A percentile compares a stretch with the other conserved stretches of the same genome.
Conservation (phyloP, 2,329 filamentous ascomycete species). For the Diaporthe batatas region DNA sequence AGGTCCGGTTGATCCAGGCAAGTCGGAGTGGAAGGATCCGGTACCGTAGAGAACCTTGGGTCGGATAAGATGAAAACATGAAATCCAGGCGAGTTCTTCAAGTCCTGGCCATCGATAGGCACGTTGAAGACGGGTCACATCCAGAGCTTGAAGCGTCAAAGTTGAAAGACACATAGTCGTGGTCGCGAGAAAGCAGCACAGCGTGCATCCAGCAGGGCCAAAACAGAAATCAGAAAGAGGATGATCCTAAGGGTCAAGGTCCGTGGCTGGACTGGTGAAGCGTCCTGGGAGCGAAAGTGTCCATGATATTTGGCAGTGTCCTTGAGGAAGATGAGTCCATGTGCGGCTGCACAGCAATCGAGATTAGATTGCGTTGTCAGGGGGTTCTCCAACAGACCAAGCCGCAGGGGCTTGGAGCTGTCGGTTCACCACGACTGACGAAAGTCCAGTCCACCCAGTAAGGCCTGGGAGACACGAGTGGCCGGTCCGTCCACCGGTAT, state of each 20-base stretch:
- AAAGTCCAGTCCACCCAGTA: neutral
- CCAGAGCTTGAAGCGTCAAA: neutral
- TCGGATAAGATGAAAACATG: neutral
- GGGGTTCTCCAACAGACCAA: conserved; percentile 2
- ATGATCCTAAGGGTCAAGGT: neutral
- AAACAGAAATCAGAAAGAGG: neutral
- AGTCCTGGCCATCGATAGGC: neutral
- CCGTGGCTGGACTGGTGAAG: neutral
- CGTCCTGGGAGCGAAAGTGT: too few species aligned
- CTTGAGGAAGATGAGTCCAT: neutral
- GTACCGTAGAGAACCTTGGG: neutral
- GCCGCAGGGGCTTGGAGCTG: neutral
- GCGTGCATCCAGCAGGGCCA: neutral
- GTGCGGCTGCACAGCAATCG: conserved; percentile 42
- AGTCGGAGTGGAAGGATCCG: neutral
- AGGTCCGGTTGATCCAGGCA: conserved; percentile 36
- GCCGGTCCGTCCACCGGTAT: neutral
- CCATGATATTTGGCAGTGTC: neutral
- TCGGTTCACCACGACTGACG: neutral
- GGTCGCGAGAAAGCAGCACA: neutral
- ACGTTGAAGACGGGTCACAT: neutral
- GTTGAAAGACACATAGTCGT: too few species aligned
- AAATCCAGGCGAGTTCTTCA: neutral
- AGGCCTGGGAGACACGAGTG: neutral
- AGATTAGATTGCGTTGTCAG: conserved; percentile 28